Evolutionary conservation across 73 alveolate species (phyloP).

Genomic region (Uronychia binucleata): DNA sequence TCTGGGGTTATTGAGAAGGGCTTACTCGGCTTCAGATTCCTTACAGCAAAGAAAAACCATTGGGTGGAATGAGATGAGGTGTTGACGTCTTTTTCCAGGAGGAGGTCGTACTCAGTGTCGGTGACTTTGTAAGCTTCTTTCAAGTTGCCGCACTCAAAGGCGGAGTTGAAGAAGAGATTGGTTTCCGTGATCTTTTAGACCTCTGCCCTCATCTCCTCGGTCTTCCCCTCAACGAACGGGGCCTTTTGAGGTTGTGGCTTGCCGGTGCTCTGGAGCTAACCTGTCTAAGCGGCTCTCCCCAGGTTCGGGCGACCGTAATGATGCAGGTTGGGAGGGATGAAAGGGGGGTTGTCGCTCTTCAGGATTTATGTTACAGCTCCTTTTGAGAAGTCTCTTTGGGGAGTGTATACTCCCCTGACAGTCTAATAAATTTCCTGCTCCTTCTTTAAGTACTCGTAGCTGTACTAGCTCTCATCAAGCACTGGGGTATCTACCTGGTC

Average conservation of each 20-base stretch:
- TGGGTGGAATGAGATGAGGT: constrained; percentile 69
- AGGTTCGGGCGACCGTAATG: neutral
- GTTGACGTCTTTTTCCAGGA: constrained; percentile 49
- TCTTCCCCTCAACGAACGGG: no score
- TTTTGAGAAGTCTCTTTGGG: neutral
- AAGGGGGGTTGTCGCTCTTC: neutral
- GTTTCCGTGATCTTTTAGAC: constrained; percentile 46
- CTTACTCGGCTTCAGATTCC: constrained; percentile 21
- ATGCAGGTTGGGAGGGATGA: neutral
- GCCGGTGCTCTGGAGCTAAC: no score
- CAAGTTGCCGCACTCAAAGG: constrained; percentile 63
- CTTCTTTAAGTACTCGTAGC: neutral
- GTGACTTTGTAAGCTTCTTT: constrained; percentile 56
- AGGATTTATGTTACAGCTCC: neutral
- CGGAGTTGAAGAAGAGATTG: constrained; percentile 88
- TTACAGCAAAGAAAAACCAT: constrained; percentile 59
- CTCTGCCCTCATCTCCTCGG: no score
- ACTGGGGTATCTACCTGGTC: neutral
- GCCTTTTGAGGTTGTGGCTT: no score
- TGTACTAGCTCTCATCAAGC: neutral
- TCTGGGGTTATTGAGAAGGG: constrained; percentile 57
- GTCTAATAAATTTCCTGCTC: neutral
- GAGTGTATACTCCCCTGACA: neutral
- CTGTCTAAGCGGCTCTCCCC: neutral
- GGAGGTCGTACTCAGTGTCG: constrained; percentile 49